Evolutionary conservation across 306 rosid genomes (phyloP), one percentile per base, ranked within the genome.

Genomic region (Cicer arietinum): DNA sequence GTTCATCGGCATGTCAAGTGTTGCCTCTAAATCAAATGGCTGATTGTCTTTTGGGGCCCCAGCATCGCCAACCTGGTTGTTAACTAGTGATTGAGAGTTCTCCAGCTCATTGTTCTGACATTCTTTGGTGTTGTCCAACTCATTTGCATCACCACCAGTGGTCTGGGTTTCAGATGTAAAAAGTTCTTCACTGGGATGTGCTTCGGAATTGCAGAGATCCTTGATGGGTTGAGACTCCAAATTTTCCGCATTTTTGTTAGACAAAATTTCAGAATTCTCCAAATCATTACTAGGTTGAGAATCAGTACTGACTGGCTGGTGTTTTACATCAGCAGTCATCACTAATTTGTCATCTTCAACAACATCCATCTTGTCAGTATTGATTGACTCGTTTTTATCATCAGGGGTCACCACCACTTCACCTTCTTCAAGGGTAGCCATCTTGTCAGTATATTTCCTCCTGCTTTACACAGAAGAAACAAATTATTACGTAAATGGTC

Each of bases 341-440:
- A 40, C 71, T 71, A 78, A 69, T 75, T 73, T 86, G 60, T 71
- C 89, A 47, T 81, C 87, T 61, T 82, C 88, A 42, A 83, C 80
- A 4, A 84, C 60, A 1, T 76, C 73, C 30, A 35, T 50, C 74
- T 35, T 35, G 61, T 73, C 69, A 10, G 37, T 11, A 46, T 53
- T 70, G 67, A 63, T 66, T 7, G 83, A 5, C 2, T 63, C 86
- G 54, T 48, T 57, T 53, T 69, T 75, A 46, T 16, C 17, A 35
- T 64, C 71, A 63, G 69, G 76, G 39, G 71, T 74, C 39, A 44
- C 73, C 7, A 46, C 73, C 70, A 77, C 71, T 74, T 76, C 83
- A 53, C 73, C 93, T 56, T 82, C 87, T 68, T 85, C 90, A 45
- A 82, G 82, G 7, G 88, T 61, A 7, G 83, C 70, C 90, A 88